Evolutionary conservation across 1,284 basidiomycete genomes (phyloP), one percentile per base, ranked within the genome.

Genomic region (Flammula alnicola): DNA sequence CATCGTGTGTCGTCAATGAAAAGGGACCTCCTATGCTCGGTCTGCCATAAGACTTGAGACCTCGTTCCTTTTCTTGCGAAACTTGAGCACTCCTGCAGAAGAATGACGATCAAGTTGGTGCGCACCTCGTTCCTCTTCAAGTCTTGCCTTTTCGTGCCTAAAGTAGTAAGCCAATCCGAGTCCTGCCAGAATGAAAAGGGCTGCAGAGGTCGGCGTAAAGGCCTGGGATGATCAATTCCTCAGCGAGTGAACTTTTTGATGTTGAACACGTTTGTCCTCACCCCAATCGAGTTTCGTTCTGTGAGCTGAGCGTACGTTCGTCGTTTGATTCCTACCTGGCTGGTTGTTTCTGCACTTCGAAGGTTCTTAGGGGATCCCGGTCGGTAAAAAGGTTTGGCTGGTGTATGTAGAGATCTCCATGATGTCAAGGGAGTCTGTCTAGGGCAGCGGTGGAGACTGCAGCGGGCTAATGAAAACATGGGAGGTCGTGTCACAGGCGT

Each of bases 11-110:
- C 29, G 79, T 79, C 51, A 98, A 76, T 5, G 73, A 70, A 76
- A 99, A 98, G 0, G 95, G 88, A 0, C 96, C 96, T 11, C 96
- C 96, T 52, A 99, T 89, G 32, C 88, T 79, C 1, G 96, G 83
- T 39, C 86, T 75, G 9, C 87, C 87, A 75, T 80, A 62, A 64
- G 79, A 62, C 70, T 79, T 67, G 68, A 78, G 61, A 69, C 65
- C 79, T 7, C 81, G 75, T 60, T 89, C 87, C 65, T 88, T 81
- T 59, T 84, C 89, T 91, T 17, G n/a, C 8, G 56, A 31, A 20
- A 30, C 36, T 23, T 41, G 40, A 30, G 33, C 9, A 32, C 5
- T 9, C 9, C 37, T 9, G n/a, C n/a, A 40, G 7, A 31, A n/a
- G 39, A 42, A 38, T 11, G 3, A 14, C 23, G 11, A n/a, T n/a